Evolutionary conservation across 805 yeast genomes (phyloP), one percentile per base, ranked within the genome.

Genomic region (Schizosaccharomyces lindneri): DNA sequence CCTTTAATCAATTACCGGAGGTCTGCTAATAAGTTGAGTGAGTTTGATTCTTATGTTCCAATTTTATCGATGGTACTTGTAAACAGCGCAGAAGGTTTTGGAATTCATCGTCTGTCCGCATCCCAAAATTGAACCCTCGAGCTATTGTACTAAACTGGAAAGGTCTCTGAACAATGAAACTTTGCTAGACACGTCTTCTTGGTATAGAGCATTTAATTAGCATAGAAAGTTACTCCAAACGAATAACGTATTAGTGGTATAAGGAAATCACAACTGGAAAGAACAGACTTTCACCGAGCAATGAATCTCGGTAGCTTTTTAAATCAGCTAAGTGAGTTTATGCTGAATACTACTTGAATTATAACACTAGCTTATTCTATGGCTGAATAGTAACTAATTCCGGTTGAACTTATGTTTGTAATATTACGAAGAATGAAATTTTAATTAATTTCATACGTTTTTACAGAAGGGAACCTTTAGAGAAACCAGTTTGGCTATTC

Each of bases 31-130:
- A 83, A 81, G 65, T 81, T 89, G 0, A 95, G 90, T 21, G 98
- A 93, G 70, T 98, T 98, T 0, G 88, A 86, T 67, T 87, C 94
- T 88, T 93, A 87, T 71, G 75, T 87, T 51, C 98, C 98, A 0
- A 81, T 93, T 17, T 67, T 93, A 51, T 98, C 98, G 7, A 87
- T 88, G 87, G 70, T 93, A n/a, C 76, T 93, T 64, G 95, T 93
- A 4, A 93, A 93, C 69, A 98, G 98, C 63, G 78, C 90, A 9
- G 98, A 93, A 72, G 98, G 98, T 74, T 93, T 93, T 71, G 98
- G 98, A 64, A 89, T 97, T 59, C 98, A 98, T 66, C 93, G 97
- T 86, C 95, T 65, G 88, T 97, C 1, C 81, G 80, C 64, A 84
- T 93, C 65, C 98, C 98, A 0, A 81, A 86, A 48, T 90, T 79